A percentile compares a stretch with the other conserved stretches of the same genome.
Evolutionary conservation across 148 eudicot species (phyloP).

Genomic region (Vaccinium darrowii): DNA sequence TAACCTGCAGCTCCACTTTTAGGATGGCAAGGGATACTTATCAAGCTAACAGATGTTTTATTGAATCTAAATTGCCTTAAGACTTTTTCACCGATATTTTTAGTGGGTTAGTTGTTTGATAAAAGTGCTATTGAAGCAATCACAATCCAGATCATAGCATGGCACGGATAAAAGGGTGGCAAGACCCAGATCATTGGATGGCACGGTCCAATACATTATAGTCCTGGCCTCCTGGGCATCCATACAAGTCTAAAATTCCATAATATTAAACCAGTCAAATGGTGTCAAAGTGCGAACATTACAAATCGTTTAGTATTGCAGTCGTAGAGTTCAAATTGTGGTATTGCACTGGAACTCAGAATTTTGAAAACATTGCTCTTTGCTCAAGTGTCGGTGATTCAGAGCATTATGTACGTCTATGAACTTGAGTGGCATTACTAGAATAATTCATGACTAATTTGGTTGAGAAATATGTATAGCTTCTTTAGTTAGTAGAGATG

Average conservation of each 20-base stretch:
- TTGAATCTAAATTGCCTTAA: neutral
- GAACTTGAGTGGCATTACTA: neutral
- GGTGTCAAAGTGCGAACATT: neutral
- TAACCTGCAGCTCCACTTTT: neutral
- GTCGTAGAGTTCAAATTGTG: neutral
- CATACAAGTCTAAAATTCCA: neutral
- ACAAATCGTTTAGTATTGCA: neutral
- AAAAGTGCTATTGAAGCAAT: neutral
- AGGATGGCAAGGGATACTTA: neutral
- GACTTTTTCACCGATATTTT: too few species aligned
- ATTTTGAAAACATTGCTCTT: neutral
- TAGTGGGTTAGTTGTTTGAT: too few species aligned
- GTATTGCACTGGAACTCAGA: neutral
- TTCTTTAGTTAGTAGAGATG: neutral
- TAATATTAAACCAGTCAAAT: neutral
- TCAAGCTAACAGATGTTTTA: neutral
- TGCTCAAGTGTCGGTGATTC: neutral
- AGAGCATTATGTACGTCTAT: neutral
- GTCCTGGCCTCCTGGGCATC: too few species aligned
- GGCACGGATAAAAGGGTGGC: neutral
- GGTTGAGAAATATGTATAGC: neutral
- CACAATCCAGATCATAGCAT: neutral
- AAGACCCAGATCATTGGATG: neutral
- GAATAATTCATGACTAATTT: neutral
- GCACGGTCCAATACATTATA: neutral